Conservation (phyloP, 495 filamentous ascomycete species). For the Trichoderma virens region DNA sequence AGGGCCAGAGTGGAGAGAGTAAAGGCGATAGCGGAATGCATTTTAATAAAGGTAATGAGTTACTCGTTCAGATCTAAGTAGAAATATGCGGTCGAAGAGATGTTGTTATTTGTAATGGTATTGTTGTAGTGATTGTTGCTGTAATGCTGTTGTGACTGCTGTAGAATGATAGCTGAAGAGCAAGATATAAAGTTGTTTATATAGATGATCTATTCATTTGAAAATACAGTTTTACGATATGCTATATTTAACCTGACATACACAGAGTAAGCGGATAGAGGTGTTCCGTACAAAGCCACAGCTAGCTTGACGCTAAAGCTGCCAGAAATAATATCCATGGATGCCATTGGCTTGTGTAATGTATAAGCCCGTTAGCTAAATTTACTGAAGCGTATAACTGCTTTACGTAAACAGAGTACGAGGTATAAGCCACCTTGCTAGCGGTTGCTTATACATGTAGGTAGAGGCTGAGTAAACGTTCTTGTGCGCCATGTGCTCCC, state of each 20-base stretch:
- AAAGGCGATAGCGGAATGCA: background rate
- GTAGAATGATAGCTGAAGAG: background rate
- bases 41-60: background rate
- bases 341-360: background rate
- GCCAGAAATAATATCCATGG: background rate
- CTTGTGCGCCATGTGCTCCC: background rate
- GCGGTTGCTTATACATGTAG: background rate
- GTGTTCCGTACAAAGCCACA: constrained; percentile 5
- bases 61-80: background rate
- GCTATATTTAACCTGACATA: background rate
- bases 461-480: background rate
- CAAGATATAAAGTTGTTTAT: constrained; percentile 1
- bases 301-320: constrained; percentile 1
- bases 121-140: too few species aligned
- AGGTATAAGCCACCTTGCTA: background rate
- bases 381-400: background rate
- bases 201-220: background rate
- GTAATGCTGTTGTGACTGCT: background rate
- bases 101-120: background rate
- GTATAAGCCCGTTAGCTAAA: background rate
- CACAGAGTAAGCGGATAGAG: background rate
- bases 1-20: background rate
- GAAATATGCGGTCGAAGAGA: background rate
- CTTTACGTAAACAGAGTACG: background rate
- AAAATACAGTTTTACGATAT: background rate